Percentiles rank a stretch among this genome's conserved stretches.
phyloP scores from a whole-genome alignment of 2,329 filamentous ascomycete genomes.

The Cercospora zeina region DNA sequence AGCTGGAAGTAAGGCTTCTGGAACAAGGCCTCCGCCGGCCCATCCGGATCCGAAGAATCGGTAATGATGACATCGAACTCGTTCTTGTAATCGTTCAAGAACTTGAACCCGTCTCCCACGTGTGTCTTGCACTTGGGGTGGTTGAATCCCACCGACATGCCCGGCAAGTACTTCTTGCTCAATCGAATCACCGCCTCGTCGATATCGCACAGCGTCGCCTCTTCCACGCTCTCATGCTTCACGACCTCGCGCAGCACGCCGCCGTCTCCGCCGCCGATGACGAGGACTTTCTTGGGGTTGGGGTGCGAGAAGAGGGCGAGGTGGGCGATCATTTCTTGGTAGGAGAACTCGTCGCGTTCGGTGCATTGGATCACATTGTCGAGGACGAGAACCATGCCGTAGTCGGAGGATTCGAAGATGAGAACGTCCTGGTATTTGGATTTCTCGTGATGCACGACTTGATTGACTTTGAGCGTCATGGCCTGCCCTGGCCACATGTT shows the following conservation, averaged over 20 bases:
- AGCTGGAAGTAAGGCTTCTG: constrained; percentile 99
- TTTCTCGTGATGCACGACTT: constrained; percentile 98
- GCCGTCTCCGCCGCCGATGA: constrained; percentile 96
- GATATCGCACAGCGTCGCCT: constrained; percentile 96
- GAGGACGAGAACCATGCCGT: constrained; percentile 92
- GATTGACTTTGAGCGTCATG: constrained; percentile 97
- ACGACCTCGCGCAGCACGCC: constrained; percentile 97
- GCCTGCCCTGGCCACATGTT: constrained; percentile 99
- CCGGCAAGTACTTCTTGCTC: constrained; percentile 95
- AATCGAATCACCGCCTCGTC: constrained; percentile 98
- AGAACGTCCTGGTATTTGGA: constrained; percentile 98
- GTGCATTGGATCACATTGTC: constrained; percentile 99
- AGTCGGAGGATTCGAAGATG: constrained; percentile 96
- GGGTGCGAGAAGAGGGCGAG: constrained; percentile 98
- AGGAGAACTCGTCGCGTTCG: constrained; percentile 96
- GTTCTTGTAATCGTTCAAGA: constrained; percentile 94
- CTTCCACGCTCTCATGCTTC: constrained; percentile 97
- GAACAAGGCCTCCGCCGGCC: constrained; percentile 94
- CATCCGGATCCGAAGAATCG: constrained; percentile 95
- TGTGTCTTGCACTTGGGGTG: constrained; percentile 92
- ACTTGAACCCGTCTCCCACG: constrained; percentile 98
- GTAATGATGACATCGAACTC: constrained; percentile 99
- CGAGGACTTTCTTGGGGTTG: constrained; percentile 95
- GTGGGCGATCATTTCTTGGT: constrained; percentile 99
- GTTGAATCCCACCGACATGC: constrained; percentile 85